Conservation (phyloP, 345 rosid species). For the Populus alba region DNA sequence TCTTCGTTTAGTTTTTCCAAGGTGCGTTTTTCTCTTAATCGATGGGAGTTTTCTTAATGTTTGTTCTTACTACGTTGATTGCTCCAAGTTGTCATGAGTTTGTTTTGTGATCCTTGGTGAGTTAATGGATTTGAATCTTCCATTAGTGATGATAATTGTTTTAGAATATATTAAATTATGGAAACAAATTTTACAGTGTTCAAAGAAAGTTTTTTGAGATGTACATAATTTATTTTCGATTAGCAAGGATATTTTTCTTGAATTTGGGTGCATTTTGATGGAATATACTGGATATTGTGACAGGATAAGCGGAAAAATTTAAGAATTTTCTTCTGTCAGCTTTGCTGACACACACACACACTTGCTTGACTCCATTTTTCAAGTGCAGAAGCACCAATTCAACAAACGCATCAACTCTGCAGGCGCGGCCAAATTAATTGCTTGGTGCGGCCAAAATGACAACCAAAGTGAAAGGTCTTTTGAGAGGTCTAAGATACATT, state of each 20-base stretch:
- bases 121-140: not conserved
- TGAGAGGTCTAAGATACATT: constrained; percentile 54
- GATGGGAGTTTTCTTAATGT: not conserved
- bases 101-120: not conserved
- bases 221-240: not conserved
- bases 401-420: not conserved
- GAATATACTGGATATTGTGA: not conserved
- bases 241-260: not conserved
- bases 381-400: not conserved
- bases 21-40: not conserved
- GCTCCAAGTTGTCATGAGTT: not conserved
- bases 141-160: not conserved
- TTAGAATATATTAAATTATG: not conserved
- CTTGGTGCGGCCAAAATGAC: constrained; percentile 9
- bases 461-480: constrained; percentile 50
- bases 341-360: not conserved
- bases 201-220: not conserved
- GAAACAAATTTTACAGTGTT: not conserved
- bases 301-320: not conserved
- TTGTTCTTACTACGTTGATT: not conserved
- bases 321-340: not conserved
- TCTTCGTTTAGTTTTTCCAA: not conserved
- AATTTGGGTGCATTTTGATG: not conserved
- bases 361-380: not conserved
- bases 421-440: not conserved